These are phyloP conservation scores for Suillus tomentosus DNA, from an alignment of 768 basidiomycete species.

Conservation along the genomic window DNA sequence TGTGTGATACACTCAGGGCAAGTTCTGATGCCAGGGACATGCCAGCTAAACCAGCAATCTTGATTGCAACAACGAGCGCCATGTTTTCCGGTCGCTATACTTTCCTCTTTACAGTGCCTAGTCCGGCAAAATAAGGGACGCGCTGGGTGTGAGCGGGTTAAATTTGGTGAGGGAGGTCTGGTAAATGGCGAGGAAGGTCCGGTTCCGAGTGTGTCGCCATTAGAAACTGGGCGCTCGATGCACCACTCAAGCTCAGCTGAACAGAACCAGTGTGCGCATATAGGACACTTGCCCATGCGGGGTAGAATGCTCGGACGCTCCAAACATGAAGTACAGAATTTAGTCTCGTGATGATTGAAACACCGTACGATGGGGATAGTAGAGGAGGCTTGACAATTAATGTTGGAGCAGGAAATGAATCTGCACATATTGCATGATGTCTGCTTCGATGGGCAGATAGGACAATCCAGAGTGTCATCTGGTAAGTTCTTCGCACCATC, in stretches of 20 bases:
- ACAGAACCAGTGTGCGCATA: not conserved
- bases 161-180: not conserved
- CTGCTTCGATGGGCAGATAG: not conserved
- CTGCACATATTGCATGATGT: not conserved
- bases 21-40: not conserved
- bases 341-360: not conserved
- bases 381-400: not conserved
- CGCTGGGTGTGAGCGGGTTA: constrained; percentile 5
- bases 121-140: not conserved
- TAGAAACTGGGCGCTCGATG: not conserved
- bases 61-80: not conserved
- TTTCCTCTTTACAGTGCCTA: not conserved
- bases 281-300: not conserved
- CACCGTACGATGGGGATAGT: not conserved
- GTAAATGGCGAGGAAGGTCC: too few species aligned
- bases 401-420: not conserved
- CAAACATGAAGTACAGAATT: not conserved
- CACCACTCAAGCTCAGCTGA: not conserved
- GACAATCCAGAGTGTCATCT: not conserved
- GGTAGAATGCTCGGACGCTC: not conserved
- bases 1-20: constrained; percentile 10
- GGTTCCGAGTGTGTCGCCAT: too few species aligned
- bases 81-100: not conserved
- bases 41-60: not conserved
- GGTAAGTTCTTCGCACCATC: not conserved